Evolutionary conservation across 2,329 filamentous ascomycete species (phyloP).

Genomic region (Monosporascus sp.): DNA sequence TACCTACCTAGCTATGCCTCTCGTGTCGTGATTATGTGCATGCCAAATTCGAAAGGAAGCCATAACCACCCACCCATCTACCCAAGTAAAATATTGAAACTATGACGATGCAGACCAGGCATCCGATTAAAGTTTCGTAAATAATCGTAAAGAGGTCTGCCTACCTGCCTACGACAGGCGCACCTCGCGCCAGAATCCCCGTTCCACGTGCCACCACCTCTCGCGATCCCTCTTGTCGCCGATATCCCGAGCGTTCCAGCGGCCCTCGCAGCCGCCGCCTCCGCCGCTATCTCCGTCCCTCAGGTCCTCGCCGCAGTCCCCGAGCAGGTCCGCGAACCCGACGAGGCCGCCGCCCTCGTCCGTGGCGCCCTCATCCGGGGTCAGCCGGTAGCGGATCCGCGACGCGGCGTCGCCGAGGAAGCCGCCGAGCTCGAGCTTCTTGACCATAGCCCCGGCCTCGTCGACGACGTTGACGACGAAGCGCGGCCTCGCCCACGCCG

Average conservation of each 20-base stretch:
- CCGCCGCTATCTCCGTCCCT: constrained; percentile 10
- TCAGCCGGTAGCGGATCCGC: constrained; percentile 55
- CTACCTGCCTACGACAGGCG: constrained; percentile 9
- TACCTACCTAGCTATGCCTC: no score
- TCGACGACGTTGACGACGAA: constrained; percentile 56
- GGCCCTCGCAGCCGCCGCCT: constrained; percentile 39
- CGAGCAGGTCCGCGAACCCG: constrained; percentile 46
- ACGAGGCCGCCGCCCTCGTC: constrained; percentile 55
- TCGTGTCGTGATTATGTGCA: neutral
- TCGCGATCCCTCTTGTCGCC: constrained; percentile 43
- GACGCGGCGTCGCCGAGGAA: constrained; percentile 59
- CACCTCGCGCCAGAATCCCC: constrained; percentile 36
- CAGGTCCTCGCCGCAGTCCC: constrained; percentile 42
- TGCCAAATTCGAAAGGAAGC: neutral
- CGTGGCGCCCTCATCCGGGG: constrained; percentile 50
- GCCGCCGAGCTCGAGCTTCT: constrained; percentile 52
- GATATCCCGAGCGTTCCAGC: constrained; percentile 39
- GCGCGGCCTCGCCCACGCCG: constrained; percentile 46
- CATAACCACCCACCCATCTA: constrained; percentile 38
- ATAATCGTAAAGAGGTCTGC: no score
- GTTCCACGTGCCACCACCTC: constrained; percentile 47
- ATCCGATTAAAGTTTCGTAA: no score
- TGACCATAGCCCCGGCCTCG: constrained; percentile 45
- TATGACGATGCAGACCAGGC: no score
- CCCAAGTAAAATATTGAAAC: constrained; percentile 21